Conservation (phyloP, 768 basidiomycete species). For the Naematelia aurantialba region DNA sequence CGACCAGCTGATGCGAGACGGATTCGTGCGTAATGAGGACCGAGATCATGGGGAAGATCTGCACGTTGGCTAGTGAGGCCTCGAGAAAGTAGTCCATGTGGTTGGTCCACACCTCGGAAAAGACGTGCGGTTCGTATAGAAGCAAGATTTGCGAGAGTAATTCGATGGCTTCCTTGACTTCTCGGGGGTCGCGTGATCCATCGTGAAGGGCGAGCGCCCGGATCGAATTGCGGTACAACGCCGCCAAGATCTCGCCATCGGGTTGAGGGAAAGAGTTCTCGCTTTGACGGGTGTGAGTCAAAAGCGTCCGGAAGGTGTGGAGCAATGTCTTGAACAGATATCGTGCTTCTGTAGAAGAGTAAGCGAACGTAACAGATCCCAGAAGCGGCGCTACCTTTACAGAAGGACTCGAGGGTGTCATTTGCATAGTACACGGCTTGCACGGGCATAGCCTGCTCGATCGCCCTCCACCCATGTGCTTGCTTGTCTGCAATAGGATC, state of each 20-base stretch:
- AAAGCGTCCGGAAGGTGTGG: constrained; percentile 77
- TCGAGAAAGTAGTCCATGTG: constrained; percentile 88
- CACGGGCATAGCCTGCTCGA: constrained; percentile 83
- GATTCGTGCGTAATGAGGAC: constrained; percentile 72
- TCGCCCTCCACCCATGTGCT: constrained; percentile 60
- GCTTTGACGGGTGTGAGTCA: constrained; percentile 71
- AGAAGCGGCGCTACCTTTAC: constrained; percentile 59
- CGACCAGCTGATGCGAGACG: constrained; percentile 73
- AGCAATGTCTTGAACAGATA: constrained; percentile 81
- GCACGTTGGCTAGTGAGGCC: constrained; percentile 67
- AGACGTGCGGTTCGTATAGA: constrained; percentile 84
- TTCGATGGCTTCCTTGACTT: constrained; percentile 76
- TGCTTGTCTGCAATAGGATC: constrained; percentile 13
- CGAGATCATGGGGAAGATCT: constrained; percentile 79
- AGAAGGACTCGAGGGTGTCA: constrained; percentile 72
- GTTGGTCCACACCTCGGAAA: constrained; percentile 93
- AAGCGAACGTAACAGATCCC: not conserved
- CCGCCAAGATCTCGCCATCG: constrained; percentile 79
- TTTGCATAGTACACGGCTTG: constrained; percentile 69
- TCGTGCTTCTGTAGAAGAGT: constrained; percentile 63
- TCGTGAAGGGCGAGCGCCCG: constrained; percentile 78
- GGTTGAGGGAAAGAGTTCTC: constrained; percentile 63
- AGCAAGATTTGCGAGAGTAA: constrained; percentile 69
- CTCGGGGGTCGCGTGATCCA: constrained; percentile 53
- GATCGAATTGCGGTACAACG: constrained; percentile 80